phyloP scores from a whole-genome alignment of 2,329 filamentous ascomycete species.

The Alternaria arbusti region DNA sequence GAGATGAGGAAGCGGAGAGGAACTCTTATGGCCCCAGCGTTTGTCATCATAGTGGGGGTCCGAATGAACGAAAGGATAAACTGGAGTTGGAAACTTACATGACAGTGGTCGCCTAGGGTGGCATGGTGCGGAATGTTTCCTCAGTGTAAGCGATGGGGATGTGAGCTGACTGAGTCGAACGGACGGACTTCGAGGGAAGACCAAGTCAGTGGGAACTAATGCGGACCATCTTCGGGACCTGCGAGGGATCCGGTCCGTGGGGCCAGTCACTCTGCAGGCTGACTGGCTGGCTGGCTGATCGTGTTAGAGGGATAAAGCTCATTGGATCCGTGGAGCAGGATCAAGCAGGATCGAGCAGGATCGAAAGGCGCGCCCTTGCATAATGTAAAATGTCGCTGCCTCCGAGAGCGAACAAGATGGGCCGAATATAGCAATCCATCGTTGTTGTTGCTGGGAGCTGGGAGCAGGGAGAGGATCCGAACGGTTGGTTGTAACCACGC shows the following conservation, averaged over 20 bases:
- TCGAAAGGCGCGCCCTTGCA: background rate
- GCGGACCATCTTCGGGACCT: background rate
- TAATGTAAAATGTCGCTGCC: background rate
- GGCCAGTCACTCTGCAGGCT: background rate
- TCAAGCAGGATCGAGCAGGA: background rate
- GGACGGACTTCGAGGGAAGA: background rate
- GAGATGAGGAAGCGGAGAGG: constrained; percentile 8
- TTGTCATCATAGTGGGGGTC: constrained; percentile 33
- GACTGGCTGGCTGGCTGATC: background rate
- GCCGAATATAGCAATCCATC: background rate
- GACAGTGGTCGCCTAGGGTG: background rate
- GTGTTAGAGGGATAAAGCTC: background rate
- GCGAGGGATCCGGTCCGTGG: background rate
- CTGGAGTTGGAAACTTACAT: background rate
- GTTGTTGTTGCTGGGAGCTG: background rate
- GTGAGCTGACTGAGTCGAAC: background rate
- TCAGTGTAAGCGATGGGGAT: background rate
- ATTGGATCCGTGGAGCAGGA: background rate
- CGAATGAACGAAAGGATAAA: background rate
- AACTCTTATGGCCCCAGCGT: constrained; percentile 46
- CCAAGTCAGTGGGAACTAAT: background rate
- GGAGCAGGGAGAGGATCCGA: constrained; percentile 1
- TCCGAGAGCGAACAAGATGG: background rate
- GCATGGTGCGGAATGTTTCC: background rate
- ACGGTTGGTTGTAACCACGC: background rate